Conservation (phyloP, 2,329 filamentous ascomycete species). For the Alternaria hordeiaustralica region DNA sequence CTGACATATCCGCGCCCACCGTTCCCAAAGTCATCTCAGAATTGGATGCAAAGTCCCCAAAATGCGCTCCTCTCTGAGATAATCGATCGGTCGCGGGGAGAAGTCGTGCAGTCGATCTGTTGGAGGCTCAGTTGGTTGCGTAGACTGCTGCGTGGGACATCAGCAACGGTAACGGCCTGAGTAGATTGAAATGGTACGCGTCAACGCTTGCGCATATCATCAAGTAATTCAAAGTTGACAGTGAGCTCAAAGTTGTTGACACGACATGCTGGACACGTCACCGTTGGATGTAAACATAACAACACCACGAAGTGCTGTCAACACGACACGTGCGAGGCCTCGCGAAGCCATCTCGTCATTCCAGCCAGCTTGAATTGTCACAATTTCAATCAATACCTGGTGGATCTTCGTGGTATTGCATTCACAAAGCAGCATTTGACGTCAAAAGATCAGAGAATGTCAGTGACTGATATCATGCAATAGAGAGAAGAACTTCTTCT, state of each 20-base stretch:
- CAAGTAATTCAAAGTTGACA: neutral
- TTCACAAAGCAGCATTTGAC: neutral
- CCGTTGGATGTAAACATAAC: neutral
- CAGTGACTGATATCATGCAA: neutral
- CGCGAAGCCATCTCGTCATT: neutral
- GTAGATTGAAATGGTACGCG: neutral
- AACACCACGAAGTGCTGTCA: neutral
- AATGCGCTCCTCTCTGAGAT: neutral
- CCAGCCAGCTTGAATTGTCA: neutral
- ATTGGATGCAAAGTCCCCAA: neutral
- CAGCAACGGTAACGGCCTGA: neutral
- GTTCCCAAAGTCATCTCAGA: neutral
- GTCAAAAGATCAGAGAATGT: neutral
- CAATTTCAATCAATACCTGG: neutral
- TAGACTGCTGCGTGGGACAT: neutral
- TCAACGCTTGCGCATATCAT: neutral
- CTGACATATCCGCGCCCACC: neutral
- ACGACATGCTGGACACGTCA: neutral
- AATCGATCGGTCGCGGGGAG: neutral
- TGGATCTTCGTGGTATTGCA: neutral
- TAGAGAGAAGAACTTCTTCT: slow-evolving; percentile 15
- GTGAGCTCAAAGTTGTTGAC: neutral
- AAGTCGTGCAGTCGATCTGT: neutral
- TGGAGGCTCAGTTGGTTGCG: neutral
- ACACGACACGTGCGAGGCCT: neutral